Percentiles rank a stretch among this genome's conserved stretches.
Conservation (phyloP, 352 stramenopile genomes). For the Thalassiosira ordinaria region DNA sequence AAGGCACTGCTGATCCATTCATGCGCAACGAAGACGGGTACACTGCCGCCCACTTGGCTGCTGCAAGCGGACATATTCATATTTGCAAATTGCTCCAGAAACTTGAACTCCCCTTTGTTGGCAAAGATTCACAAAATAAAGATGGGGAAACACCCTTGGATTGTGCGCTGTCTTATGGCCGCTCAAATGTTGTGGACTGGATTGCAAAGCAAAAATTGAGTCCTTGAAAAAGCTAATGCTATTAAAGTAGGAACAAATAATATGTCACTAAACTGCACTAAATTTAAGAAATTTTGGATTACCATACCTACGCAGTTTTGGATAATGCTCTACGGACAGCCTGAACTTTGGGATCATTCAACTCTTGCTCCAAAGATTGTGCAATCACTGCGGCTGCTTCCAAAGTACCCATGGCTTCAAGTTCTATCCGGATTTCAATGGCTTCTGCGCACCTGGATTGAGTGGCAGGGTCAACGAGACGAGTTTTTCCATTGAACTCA, state of each 20-base stretch:
- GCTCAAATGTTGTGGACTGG: conserved; percentile 67
- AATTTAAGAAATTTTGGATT: no score
- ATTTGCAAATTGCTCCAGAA: conserved; percentile 71
- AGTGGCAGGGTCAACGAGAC: conserved; percentile 64
- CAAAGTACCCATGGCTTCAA: conserved; percentile 45
- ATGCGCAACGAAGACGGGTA: conserved; percentile 73
- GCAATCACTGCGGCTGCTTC: conserved; percentile 45
- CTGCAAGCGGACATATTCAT: conserved; percentile 60
- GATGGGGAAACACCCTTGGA: conserved; percentile 70
- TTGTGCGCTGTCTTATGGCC: conserved; percentile 70
- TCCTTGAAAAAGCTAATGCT: conserved; percentile 1
- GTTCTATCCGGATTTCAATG: conserved; percentile 49
- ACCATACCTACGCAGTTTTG: no score
- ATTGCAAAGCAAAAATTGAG: conserved; percentile 11
- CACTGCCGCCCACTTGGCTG: conserved; percentile 72
- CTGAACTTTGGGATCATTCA: conserved; percentile 33
- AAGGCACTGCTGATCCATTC: conserved; percentile 51
- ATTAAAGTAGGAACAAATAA: no score
- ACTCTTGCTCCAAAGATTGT: conserved; percentile 33
- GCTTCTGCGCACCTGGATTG: conserved; percentile 74
- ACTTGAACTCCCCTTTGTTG: conserved; percentile 62
- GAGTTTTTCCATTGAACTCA: conserved; percentile 30
- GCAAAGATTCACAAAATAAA: conserved; percentile 47
- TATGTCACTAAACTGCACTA: no score
- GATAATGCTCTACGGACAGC: conserved; percentile 40